These are phyloP conservation scores for Vigna reflexopilosa DNA, from an alignment of 306 rosid species.

Conservation along the genomic window DNA sequence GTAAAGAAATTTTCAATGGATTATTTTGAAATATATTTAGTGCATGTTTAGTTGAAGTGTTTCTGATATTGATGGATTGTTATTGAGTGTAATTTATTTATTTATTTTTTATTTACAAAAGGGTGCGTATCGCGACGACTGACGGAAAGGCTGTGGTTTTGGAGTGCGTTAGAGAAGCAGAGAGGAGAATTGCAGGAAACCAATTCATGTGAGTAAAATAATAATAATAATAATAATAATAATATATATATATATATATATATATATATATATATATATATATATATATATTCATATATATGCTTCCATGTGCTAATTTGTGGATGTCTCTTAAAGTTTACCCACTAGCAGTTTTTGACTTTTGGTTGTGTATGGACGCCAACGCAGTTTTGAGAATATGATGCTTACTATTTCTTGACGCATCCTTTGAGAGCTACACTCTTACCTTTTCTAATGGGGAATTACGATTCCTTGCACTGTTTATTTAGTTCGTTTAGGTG, in stretches of 20 bases:
- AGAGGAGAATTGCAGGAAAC: constrained; percentile 80
- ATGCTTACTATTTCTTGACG: background rate
- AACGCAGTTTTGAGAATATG: constrained; percentile 37
- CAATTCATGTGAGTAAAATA: constrained; percentile 68
- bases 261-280: too few species aligned
- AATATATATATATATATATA: too few species aligned
- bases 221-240: too few species aligned
- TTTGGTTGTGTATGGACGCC: constrained; percentile 2
- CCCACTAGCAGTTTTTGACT: constrained; percentile 23
- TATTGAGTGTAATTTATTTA: background rate
- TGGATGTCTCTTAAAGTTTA: constrained; percentile 31
- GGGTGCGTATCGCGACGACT: constrained; percentile 98
- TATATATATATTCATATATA: too few species aligned
- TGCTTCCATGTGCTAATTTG: constrained; percentile 20
- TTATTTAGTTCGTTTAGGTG: background rate
- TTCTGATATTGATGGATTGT: background rate
- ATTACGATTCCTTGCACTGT: constrained; percentile 20
- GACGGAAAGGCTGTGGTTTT: constrained; percentile 93
- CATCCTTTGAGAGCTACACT: constrained; percentile 18
- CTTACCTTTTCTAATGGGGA: background rate
- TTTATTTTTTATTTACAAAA: constrained; percentile 37
- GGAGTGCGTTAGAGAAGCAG: constrained; percentile 93
- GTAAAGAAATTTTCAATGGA: background rate
- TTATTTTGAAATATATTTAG: background rate
- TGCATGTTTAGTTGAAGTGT: background rate